These are phyloP conservation scores for Ettlia oleoabundans DNA, from an alignment of 139 green algal species.

Conservation along the genomic window DNA sequence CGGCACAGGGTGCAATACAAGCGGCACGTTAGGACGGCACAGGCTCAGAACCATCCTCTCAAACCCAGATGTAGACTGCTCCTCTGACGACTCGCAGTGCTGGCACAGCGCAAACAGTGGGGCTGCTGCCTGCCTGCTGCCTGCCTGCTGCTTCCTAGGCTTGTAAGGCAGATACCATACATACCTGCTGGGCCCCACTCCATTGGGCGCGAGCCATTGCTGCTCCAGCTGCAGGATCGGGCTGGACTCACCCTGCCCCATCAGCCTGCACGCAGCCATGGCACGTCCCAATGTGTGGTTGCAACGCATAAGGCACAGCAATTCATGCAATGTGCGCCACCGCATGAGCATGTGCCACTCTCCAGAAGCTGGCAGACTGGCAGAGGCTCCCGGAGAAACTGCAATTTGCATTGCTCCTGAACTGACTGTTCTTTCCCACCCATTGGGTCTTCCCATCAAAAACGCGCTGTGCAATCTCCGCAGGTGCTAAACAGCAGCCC, in stretches of 20 bases:
- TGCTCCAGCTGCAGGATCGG: constrained; percentile 18
- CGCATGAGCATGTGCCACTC: no score
- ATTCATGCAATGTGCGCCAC: neutral
- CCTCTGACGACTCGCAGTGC: neutral
- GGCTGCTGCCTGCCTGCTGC: no score
- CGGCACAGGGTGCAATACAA: no score
- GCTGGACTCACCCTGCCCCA: constrained; percentile 14
- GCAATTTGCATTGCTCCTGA: no score
- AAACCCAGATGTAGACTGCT: no score
- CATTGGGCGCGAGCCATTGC: constrained; percentile 11
- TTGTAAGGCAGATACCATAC: neutral
- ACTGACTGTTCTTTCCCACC: no score
- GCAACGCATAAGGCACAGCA: neutral
- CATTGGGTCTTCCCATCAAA: no score
- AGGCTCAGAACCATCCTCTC: no score
- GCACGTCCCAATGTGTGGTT: neutral
- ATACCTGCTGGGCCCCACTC: neutral
- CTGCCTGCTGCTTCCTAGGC: no score
- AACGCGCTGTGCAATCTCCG: no score
- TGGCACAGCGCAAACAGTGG: neutral
- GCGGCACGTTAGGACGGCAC: no score
- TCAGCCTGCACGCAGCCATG: neutral
- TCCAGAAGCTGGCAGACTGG: neutral
- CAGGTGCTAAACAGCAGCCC: no score
- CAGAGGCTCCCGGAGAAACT: neutral